phyloP scores from a whole-genome alignment of 1,284 basidiomycete species.

The Trametes sp. region DNA sequence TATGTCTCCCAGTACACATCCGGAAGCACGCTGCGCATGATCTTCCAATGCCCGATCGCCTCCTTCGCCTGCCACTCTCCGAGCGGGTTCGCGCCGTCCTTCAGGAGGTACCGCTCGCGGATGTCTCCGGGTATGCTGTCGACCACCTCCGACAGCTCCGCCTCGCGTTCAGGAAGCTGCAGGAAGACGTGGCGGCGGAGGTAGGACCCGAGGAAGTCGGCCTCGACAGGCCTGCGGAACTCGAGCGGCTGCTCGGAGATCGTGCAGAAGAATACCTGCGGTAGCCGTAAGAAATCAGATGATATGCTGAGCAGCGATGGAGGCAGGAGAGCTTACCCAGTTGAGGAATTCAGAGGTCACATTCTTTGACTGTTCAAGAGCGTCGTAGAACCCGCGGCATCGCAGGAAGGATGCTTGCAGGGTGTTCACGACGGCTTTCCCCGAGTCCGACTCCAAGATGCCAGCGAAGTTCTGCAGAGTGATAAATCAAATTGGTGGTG shows the following conservation, averaged over 20 bases:
- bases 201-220: constrained; percentile 73
- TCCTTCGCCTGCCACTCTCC: constrained; percentile 66
- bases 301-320: constrained; percentile 1
- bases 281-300: constrained; percentile 6
- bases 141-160: constrained; percentile 57
- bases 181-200: constrained; percentile 62
- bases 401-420: constrained; percentile 70
- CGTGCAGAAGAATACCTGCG: constrained; percentile 82
- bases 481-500: constrained; percentile 33
- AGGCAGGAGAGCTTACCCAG: constrained; percentile 58
- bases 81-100: constrained; percentile 66
- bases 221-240: constrained; percentile 64
- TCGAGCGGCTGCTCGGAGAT: constrained; percentile 61
- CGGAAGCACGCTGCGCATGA: constrained; percentile 67
- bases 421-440: constrained; percentile 74
- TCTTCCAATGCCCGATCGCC: constrained; percentile 77
- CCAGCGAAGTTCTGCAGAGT: constrained; percentile 76
- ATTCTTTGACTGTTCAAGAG: constrained; percentile 50
- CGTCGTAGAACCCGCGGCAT: constrained; percentile 86
- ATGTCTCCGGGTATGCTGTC: constrained; percentile 43
- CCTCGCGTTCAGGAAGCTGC: constrained; percentile 56
- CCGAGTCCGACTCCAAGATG: constrained; percentile 63
- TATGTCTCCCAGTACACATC: constrained; percentile 71
- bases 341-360: constrained; percentile 72
- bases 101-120: constrained; percentile 59